A percentile compares a stretch with the other conserved stretches of the same genome.
Evolutionary conservation across 345 rosid genomes (phyloP).

Genomic region (Eucalyptus brandiana): DNA sequence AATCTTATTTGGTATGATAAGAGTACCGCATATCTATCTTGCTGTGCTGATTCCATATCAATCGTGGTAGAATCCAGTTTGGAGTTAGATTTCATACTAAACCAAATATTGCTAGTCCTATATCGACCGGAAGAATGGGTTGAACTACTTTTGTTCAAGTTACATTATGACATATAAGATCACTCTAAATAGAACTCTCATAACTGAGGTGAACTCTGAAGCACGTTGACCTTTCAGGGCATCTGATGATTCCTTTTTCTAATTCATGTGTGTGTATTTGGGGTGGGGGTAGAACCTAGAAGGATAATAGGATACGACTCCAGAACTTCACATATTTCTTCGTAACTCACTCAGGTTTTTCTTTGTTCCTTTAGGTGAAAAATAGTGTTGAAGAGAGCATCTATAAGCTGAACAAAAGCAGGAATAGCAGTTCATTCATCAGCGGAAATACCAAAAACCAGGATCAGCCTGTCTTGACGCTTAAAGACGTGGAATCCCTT

Average conservation of each 20-base stretch:
- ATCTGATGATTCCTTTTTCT: not conserved
- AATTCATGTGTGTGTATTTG: not conserved
- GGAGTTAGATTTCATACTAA: not conserved
- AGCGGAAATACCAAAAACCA: slow-evolving; percentile 86
- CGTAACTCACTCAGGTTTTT: not conserved
- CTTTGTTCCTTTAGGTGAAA: slow-evolving; percentile 36
- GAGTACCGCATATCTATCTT: not conserved
- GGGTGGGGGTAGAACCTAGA: not conserved
- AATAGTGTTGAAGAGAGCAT: slow-evolving; percentile 91
- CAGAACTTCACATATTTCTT: not conserved
- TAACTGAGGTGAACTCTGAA: not conserved
- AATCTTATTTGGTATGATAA: not conserved
- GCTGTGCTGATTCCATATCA: not conserved
- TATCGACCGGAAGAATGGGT: not conserved
- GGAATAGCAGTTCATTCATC: slow-evolving; percentile 42
- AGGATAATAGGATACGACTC: not conserved
- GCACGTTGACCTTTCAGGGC: not conserved
- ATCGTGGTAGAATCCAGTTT: not conserved
- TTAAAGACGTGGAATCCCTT: slow-evolving; percentile 72
- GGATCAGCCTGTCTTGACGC: slow-evolving; percentile 70
- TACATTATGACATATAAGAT: not conserved
- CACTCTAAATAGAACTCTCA: not conserved
- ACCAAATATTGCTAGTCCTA: not conserved
- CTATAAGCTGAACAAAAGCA: slow-evolving; percentile 76
- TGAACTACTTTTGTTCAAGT: not conserved